These are phyloP conservation scores for Krasilnikovozyma curviuscula DNA, from an alignment of 768 basidiomycete species.

Conservation along the genomic window DNA sequence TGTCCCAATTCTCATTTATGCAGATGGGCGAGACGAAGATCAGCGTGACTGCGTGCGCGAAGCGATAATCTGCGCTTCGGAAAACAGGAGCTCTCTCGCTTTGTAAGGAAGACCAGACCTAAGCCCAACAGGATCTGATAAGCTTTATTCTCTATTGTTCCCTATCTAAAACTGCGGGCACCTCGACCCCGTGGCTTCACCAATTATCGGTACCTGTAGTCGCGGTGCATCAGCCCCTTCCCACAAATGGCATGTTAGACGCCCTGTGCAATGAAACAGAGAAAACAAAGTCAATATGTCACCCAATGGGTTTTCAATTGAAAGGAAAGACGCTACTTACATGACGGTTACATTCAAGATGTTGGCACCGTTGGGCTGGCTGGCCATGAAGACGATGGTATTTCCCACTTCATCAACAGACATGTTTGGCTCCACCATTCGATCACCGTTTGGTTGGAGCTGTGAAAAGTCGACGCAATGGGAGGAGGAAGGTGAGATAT, in stretches of 20 bases:
- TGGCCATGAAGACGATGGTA: conserved; percentile 50
- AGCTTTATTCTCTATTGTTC: too few relatives aligned
- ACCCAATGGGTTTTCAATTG: neutral
- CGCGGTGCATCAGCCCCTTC: conserved; percentile 36
- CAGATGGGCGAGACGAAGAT: too few relatives aligned
- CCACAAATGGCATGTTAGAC: conserved; percentile 33
- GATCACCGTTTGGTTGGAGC: conserved; percentile 2
- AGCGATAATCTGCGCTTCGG: too few relatives aligned
- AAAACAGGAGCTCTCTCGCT: too few relatives aligned
- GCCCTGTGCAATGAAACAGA: conserved; percentile 25
- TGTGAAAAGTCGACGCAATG: neutral
- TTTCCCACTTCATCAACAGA: conserved; percentile 53
- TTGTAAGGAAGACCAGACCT: too few relatives aligned
- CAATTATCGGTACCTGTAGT: too few relatives aligned
- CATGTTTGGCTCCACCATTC: conserved; percentile 33
- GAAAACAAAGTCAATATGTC: neutral
- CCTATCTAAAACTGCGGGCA: too few relatives aligned
- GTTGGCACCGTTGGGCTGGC: conserved; percentile 47
- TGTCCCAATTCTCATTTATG: too few relatives aligned
- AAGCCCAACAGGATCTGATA: too few relatives aligned
- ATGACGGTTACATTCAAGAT: conserved; percentile 55
- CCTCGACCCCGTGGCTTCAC: too few relatives aligned
- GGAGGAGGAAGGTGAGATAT: neutral
- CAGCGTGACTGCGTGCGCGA: too few relatives aligned
- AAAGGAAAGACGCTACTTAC: conserved; percentile 31